Conservation (phyloP, 352 stramenopile species). For the Phytophthora parvispora region DNA sequence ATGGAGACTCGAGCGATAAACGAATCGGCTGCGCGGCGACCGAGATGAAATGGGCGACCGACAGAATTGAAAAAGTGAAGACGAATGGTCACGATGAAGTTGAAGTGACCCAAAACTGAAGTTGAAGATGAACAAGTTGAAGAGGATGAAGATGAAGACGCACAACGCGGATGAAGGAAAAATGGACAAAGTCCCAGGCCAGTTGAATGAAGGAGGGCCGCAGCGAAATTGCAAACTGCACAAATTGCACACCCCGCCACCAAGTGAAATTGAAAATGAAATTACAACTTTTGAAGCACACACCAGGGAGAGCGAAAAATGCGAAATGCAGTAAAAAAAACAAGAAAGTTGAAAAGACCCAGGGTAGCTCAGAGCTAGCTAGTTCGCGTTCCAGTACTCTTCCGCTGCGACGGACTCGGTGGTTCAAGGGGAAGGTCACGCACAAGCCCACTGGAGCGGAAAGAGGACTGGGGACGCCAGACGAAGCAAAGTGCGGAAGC, state of each 20-base stretch:
- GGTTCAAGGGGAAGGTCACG: slow-evolving; percentile 10
- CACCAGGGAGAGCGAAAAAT: slow-evolving; percentile 35
- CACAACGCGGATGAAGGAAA: slow-evolving; percentile 31
- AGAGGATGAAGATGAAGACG: slow-evolving; percentile 22
- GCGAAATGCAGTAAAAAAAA: slow-evolving; percentile 47
- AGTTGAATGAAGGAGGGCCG: slow-evolving; percentile 42
- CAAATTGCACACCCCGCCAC: slow-evolving; percentile 34
- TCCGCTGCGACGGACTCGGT: slow-evolving; percentile 10
- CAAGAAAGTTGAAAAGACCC: slow-evolving; percentile 42
- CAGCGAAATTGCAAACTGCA: slow-evolving; percentile 44
- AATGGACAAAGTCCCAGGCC: slow-evolving; percentile 32
- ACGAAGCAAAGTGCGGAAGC: slow-evolving; percentile 8
- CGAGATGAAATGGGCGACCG: slow-evolving; percentile 29
- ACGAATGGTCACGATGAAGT: slow-evolving; percentile 43
- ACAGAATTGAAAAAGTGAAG: slow-evolving; percentile 40
- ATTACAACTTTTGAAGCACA: slow-evolving; percentile 58
- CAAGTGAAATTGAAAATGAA: slow-evolving; percentile 50
- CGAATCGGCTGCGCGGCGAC: slow-evolving; percentile 37
- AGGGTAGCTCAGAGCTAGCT: slow-evolving; percentile 27
- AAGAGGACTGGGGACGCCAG: slow-evolving; percentile 17
- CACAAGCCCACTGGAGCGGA: slow-evolving; percentile 11
- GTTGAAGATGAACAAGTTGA: slow-evolving; percentile 38
- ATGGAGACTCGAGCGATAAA: slow-evolving; percentile 48
- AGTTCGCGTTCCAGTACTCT: slow-evolving; percentile 24
- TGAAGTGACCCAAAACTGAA: slow-evolving; percentile 40